phyloP scores from a whole-genome alignment of 78 protist genomes.

The Speleostelium caveatum region DNA sequence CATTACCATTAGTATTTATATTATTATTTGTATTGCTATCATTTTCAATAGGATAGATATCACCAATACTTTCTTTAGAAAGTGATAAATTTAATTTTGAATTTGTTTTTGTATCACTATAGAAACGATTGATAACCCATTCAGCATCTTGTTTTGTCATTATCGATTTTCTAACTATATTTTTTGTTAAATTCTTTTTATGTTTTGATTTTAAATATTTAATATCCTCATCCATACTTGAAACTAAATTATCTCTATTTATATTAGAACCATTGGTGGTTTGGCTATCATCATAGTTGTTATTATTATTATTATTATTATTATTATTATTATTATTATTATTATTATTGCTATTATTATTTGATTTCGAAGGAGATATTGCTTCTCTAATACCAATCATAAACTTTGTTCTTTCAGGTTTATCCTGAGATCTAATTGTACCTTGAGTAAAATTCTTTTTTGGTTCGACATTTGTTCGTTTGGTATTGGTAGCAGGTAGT shows the following conservation, averaged over 20 bases:
- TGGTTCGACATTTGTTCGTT: background rate
- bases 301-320: conserved; percentile 8
- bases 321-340: conserved; percentile 14
- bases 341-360: background rate
- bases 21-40: background rate
- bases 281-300: background rate
- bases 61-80: background rate
- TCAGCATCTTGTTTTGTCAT: conserved; percentile 52
- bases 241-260: too few species aligned
- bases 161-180: conserved; percentile 22
- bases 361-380: background rate
- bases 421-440: background rate
- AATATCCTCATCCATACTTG: too few species aligned
- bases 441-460: background rate
- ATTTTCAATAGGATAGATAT: background rate
- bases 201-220: too few species aligned
- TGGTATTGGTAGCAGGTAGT: too few species aligned
- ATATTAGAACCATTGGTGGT: background rate
- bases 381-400: too few species aligned
- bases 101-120: background rate
- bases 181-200: too few species aligned
- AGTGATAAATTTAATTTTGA: background rate
- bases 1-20: too few species aligned
- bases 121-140: conserved; percentile 40
- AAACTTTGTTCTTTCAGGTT: background rate